Conservation (phyloP, 306 rosid genomes). For the Acacia crassicarpa region DNA sequence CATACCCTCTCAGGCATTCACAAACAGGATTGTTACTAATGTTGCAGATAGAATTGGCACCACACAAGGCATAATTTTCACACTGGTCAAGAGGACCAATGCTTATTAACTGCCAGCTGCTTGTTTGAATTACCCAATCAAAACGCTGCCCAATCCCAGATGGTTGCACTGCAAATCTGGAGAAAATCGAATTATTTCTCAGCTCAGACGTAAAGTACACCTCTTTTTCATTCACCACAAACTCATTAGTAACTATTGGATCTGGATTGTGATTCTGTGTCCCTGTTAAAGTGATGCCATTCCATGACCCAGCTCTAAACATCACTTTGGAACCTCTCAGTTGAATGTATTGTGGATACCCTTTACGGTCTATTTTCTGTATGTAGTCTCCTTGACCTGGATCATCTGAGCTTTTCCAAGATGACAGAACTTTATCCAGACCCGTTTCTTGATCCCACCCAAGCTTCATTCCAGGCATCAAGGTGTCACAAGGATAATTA, state of each 20-base stretch:
- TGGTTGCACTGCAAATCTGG: neutral
- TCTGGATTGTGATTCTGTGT: neutral
- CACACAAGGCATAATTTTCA: neutral
- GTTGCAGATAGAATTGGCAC: neutral
- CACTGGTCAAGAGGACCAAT: neutral
- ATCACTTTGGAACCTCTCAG: neutral
- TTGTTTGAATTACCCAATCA: neutral
- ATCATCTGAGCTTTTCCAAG: neutral
- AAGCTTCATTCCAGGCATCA: conserved; percentile 2
- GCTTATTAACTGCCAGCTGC: neutral
- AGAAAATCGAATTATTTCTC: neutral
- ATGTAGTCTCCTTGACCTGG: neutral
- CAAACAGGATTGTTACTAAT: neutral
- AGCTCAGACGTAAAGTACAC: neutral
- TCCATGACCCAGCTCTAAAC: conserved; percentile 5
- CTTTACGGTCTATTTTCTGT: neutral
- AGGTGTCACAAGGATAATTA: conserved; percentile 16
- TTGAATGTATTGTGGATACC: neutral
- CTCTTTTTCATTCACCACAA: neutral
- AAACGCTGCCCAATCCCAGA: neutral
- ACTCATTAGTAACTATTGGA: neutral
- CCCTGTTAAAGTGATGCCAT: neutral
- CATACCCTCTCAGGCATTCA: conserved; percentile 2
- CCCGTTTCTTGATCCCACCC: neutral
- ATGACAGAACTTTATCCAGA: neutral